Conservation (phyloP, 1,139 yeast species). For the Arxiozyma telluris region DNA sequence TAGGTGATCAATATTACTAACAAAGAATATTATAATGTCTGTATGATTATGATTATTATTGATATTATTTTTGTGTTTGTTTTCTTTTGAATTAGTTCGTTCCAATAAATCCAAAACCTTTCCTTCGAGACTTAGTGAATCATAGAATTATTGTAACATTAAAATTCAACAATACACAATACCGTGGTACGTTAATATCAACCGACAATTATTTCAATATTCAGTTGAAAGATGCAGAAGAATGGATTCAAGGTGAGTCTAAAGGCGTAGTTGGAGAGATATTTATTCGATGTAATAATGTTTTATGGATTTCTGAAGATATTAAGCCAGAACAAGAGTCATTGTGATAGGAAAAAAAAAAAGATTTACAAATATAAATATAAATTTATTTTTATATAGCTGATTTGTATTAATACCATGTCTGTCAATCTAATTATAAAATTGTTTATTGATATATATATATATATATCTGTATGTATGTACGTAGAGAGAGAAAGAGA, state of each 20-base stretch:
- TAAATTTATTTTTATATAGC: too few relatives aligned
- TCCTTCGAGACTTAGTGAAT: conserved; percentile 63
- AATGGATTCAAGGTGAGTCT: conserved; percentile 43
- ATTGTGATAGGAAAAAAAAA: conserved; percentile 11
- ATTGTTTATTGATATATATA: too few relatives aligned
- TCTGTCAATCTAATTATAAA: too few relatives aligned
- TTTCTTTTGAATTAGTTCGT: conserved; percentile 39
- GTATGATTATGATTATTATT: too few relatives aligned
- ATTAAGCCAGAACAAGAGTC: background rate
- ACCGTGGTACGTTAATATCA: conserved; percentile 68
- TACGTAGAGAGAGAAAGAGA: too few relatives aligned
- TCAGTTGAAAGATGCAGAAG: conserved; percentile 64
- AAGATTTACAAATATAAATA: background rate
- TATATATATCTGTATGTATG: too few relatives aligned
- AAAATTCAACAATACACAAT: conserved; percentile 91
- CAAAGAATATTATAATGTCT: background rate
- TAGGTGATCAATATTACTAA: background rate
- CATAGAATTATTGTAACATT: conserved; percentile 71
- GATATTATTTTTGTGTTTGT: too few relatives aligned
- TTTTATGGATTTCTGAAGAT: conserved; percentile 48
- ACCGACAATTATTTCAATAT: conserved; percentile 92
- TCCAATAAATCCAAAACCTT: conserved; percentile 88
- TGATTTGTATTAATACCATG: too few relatives aligned
- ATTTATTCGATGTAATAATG: conserved; percentile 78
- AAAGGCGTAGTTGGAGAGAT: conserved; percentile 69